These are phyloP conservation scores for Naganishia sp. DNA, from an alignment of 1,284 basidiomycete genomes.

Conservation along the genomic window DNA sequence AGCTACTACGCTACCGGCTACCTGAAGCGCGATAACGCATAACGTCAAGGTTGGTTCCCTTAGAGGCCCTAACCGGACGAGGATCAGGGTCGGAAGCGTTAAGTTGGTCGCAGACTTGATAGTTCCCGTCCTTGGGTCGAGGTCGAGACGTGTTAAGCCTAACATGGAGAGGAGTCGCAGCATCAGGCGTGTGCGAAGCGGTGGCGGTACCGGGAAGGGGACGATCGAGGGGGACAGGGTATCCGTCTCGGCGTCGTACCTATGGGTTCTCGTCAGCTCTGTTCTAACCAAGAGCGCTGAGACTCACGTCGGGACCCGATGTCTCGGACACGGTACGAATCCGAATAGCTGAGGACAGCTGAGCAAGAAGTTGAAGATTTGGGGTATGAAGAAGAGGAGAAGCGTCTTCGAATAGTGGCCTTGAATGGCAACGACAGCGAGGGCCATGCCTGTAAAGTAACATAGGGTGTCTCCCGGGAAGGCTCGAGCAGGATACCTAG, in stretches of 20 bases:
- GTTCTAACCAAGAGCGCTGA: background rate
- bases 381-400: constrained; percentile 93
- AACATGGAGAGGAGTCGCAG: constrained; percentile 65
- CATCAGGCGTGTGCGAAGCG: constrained; percentile 59
- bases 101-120: constrained; percentile 77
- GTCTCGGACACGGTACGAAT: constrained; percentile 87
- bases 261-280: constrained; percentile 43
- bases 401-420: constrained; percentile 97
- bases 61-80: constrained; percentile 77
- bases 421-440: constrained; percentile 91
- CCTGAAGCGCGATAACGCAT: constrained; percentile 71
- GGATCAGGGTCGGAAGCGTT: constrained; percentile 80
- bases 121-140: constrained; percentile 48
- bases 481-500: constrained; percentile 90
- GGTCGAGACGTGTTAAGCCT: constrained; percentile 67
- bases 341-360: constrained; percentile 95
- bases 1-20: constrained; percentile 71
- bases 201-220: constrained; percentile 60
- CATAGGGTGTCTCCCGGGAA: constrained; percentile 98
- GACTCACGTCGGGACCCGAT: constrained; percentile 80
- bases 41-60: constrained; percentile 73
- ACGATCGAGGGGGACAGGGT: constrained; percentile 72
- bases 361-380: constrained; percentile 95
- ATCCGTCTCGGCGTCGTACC: constrained; percentile 71
- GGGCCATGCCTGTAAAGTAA: constrained; percentile 97